These are phyloP conservation scores for Epichloe baconii DNA, from an alignment of 2,329 filamentous ascomycete species.

Conservation along the genomic window DNA sequence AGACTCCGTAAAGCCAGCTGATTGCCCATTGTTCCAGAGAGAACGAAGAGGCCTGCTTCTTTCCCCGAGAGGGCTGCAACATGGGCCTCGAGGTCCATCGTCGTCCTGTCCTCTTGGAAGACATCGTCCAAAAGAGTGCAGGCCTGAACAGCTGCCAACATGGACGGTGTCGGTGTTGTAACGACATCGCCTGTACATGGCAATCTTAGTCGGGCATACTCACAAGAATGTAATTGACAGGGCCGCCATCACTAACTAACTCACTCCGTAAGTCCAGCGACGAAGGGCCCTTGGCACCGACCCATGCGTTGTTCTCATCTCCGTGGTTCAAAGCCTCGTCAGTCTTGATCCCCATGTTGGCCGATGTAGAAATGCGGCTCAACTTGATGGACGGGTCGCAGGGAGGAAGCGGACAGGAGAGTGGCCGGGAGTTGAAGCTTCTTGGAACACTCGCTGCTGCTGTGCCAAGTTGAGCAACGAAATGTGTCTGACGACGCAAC, in stretches of 20 bases:
- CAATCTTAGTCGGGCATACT: not conserved
- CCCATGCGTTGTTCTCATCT: conserved; percentile 8
- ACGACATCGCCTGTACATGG: conserved; percentile 32
- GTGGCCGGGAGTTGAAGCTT: not conserved
- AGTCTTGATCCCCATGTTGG: not conserved
- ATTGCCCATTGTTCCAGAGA: conserved; percentile 92
- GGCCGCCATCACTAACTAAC: conserved; percentile 1
- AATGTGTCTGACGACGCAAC: not conserved
- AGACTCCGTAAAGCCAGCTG: conserved; percentile 71
- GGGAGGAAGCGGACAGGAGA: not conserved
- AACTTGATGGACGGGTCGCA: not conserved
- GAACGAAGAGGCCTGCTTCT: conserved; percentile 64
- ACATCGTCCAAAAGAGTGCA: conserved; percentile 76
- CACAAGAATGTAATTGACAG: not conserved
- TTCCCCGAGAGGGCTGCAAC: conserved; percentile 63
- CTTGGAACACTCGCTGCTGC: not conserved
- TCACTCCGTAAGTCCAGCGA: conserved; percentile 11
- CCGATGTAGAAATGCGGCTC: not conserved
- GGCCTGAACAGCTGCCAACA: conserved; percentile 66
- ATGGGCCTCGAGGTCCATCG: conserved; percentile 60
- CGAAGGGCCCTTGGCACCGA: conserved; percentile 9
- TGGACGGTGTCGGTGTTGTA: conserved; percentile 65
- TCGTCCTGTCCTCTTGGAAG: conserved; percentile 67
- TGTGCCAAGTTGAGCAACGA: not conserved
- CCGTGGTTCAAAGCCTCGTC: not conserved